phyloP scores from a whole-genome alignment of 2,329 filamentous ascomycete species.

The Aureobasidium melanogenum region DNA sequence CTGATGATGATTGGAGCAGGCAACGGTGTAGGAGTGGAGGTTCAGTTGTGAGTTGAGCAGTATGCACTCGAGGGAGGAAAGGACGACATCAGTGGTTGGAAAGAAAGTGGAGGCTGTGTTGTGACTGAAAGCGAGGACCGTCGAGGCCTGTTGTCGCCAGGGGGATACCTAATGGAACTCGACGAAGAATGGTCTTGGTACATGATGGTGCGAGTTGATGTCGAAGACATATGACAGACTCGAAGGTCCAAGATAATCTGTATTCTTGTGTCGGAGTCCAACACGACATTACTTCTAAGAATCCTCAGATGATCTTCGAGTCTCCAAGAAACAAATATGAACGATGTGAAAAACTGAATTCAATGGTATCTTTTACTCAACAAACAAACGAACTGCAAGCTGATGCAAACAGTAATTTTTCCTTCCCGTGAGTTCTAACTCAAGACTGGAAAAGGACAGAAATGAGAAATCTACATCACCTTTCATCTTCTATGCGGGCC shows the following conservation, averaged over 20 bases:
- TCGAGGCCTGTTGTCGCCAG: background rate
- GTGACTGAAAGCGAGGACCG: background rate
- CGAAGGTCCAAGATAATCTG: background rate
- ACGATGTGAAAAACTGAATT: background rate
- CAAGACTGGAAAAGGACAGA: background rate
- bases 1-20: background rate
- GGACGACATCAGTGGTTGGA: background rate
- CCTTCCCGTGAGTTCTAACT: background rate
- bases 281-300: background rate
- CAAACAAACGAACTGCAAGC: background rate
- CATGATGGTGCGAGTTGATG: background rate
- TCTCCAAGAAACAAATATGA: no score
- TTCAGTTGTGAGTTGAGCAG: background rate
- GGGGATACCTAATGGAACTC: background rate
- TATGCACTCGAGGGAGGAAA: background rate
- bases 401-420: background rate
- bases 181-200: background rate
- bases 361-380: background rate
- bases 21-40: background rate
- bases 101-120: background rate
- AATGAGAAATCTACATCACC: background rate
- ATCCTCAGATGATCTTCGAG: background rate
- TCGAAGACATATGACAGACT: background rate
- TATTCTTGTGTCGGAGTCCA: background rate
- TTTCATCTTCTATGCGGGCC: constrained; percentile 4